A percentile compares a stretch with the other conserved stretches of the same genome.
These are phyloP conservation scores for Rhizopus arrhizus DNA, from an alignment of 371 early-diverging fungal genomes.

Conservation along the genomic window DNA sequence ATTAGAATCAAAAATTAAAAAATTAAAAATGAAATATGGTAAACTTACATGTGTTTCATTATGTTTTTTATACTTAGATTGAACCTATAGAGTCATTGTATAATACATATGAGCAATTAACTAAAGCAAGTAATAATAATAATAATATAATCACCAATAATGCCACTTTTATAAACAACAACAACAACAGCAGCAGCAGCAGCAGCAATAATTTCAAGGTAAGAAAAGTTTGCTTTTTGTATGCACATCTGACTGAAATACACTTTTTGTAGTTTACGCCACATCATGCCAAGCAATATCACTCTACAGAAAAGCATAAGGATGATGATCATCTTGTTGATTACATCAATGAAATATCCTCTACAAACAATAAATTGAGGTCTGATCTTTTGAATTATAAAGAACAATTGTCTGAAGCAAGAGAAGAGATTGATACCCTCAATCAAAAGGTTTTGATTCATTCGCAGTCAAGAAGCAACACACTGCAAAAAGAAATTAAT, in stretches of 20 bases:
- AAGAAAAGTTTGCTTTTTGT: background rate
- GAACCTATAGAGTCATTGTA: conserved; percentile 19
- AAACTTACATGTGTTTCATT: conserved; percentile 1
- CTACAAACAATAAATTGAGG: conserved; percentile 44
- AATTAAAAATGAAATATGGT: conserved; percentile 35
- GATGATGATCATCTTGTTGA: conserved; percentile 16
- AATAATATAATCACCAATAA: background rate
- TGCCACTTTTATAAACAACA: background rate
- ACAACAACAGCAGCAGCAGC: background rate
- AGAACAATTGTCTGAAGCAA: conserved; percentile 42
- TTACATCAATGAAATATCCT: conserved; percentile 52
- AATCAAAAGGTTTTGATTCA: conserved; percentile 15
- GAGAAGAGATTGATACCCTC: conserved; percentile 32
- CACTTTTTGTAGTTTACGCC: background rate
- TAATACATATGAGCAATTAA: conserved; percentile 25
- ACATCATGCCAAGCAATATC: background rate
- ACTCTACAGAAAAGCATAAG: no score
- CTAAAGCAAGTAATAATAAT: conserved; percentile 10
- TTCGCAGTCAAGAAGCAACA: background rate
- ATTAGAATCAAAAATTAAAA: conserved; percentile 40
- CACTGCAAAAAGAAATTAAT: conserved; percentile 20
- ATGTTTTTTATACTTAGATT: background rate
- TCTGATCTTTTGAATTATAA: conserved; percentile 39
- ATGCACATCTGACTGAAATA: background rate
- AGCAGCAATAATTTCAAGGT: conserved; percentile 19